A percentile compares a stretch with the other conserved stretches of the same genome.
Conservation (phyloP, 2,329 filamentous ascomycete genomes). For the Onygena corvina region DNA sequence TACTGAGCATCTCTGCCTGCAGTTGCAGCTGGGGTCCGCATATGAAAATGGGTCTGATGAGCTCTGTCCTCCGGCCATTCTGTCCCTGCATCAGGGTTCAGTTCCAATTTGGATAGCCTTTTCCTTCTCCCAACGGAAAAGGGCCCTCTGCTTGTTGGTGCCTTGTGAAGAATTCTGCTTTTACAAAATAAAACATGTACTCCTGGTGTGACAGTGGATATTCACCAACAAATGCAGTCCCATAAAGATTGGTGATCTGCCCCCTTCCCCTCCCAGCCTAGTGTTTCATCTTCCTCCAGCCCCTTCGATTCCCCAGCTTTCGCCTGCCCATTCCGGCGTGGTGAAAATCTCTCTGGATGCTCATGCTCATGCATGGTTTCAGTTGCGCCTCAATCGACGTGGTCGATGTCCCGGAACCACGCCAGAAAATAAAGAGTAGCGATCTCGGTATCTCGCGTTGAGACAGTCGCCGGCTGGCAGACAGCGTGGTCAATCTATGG, state of each 20-base stretch:
- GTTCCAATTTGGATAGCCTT: neutral
- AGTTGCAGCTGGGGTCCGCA: no score
- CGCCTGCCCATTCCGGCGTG: neutral
- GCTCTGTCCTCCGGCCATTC: neutral
- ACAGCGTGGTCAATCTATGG: conserved; percentile 1
- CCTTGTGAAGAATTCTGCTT: neutral
- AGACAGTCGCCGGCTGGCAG: neutral
- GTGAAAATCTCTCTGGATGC: no score
- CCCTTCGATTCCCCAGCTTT: neutral
- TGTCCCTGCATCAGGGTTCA: neutral
- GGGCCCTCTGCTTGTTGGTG: neutral
- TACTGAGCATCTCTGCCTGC: no score
- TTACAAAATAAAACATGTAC: no score
- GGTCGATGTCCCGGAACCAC: no score
- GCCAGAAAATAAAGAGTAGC: neutral
- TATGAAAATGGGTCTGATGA: no score
- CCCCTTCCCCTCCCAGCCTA: neutral
- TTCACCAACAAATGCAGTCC: neutral
- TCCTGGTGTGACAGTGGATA: neutral
- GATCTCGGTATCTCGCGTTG: neutral
- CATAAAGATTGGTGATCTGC: neutral
- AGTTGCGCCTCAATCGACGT: neutral
- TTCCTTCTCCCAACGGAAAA: neutral
- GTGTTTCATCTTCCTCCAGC: neutral
- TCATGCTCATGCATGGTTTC: neutral